Evolutionary conservation across 495 filamentous ascomycete species (phyloP), one percentile per base, ranked within the genome.

Genomic region (Hypoxylon fragiforme): DNA sequence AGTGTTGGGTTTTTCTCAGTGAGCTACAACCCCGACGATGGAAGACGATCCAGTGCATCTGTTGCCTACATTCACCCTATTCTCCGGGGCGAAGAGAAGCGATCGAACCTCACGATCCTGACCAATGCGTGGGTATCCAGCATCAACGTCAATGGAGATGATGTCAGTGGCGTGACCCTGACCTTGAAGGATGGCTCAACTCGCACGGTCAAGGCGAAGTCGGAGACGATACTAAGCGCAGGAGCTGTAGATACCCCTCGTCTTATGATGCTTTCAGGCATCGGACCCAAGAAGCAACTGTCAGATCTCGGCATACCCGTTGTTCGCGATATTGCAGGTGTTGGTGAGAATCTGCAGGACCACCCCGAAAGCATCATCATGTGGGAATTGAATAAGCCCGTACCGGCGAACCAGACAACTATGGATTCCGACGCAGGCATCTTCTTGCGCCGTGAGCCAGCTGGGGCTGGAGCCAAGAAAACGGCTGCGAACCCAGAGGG

Each of bases 1-100:
- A 84, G 86, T 45, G 87, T 90, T 2, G 89, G 89, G 14, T 94
- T 92, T 76, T 91, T 94, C 78, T 88, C 83, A 34, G 83, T 94
- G 28, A 79, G 86, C 22, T 94, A 91, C 72, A 90, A 91, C 67
- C 88, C 89, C 0, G 88, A 91, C 56, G 80, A 88, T 60, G 88
- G 89, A 54, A 80, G 79, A 50, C 80, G 89, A 36, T 89, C 85
- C 75, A 90, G 86, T 65, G 87, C 89, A 42, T 86, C 82, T 60
- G 89, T 94, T 2, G 89, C 89, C 12, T 94, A 94, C 65, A 89
- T 94, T 65, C 89, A 94, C 62, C 89, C 89, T 15, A 90, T 94
- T 49, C 74, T 94, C 24, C 77, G 81, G 8, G 88, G 87, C 5
- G 81, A 87, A 24, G 88, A 91, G 74, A 85, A 83, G 66, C 75